phyloP scores from a whole-genome alignment of 768 basidiomycete species.

The Cystobasidium ongulense region DNA sequence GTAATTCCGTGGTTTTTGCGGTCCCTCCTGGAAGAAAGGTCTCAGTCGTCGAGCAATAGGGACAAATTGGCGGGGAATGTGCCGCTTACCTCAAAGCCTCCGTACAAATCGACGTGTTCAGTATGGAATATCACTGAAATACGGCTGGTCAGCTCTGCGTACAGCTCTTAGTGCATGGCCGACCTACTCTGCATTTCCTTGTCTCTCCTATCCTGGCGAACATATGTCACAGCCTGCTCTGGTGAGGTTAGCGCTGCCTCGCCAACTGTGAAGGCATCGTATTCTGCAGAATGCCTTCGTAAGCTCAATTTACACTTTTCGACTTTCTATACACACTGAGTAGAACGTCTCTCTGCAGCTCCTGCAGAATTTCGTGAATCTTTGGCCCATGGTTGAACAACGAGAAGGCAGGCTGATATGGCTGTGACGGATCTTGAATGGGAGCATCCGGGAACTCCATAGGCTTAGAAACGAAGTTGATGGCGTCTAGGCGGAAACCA shows the following conservation, averaged over 20 bases:
- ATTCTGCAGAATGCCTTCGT: not conserved
- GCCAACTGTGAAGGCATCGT: not conserved
- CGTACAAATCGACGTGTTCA: not conserved
- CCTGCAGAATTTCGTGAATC: constrained; percentile 60
- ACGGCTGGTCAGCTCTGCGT: not conserved
- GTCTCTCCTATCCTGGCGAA: not conserved
- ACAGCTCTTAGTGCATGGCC: too few relatives aligned
- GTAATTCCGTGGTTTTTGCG: not conserved
- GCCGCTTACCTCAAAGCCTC: not conserved
- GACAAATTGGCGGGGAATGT: not conserved
- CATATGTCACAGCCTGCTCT: not conserved
- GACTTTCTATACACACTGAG: constrained; percentile 48
- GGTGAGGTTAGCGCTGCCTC: not conserved
- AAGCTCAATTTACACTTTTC: constrained; percentile 58
- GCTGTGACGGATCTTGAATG: constrained; percentile 49
- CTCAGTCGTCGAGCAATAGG: not conserved
- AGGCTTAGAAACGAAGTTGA: constrained; percentile 57
- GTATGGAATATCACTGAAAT: not conserved
- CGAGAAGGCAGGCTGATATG: constrained; percentile 32
- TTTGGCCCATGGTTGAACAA: constrained; percentile 50
- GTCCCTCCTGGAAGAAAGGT: not conserved
- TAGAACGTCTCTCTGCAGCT: constrained; percentile 60
- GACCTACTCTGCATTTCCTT: not conserved
- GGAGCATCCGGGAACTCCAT: constrained; percentile 61
- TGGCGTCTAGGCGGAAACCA: constrained; percentile 66